These are phyloP conservation scores for Gilbertella persicaria DNA, from an alignment of 371 early-diverging fungal genomes.

Conservation along the genomic window DNA sequence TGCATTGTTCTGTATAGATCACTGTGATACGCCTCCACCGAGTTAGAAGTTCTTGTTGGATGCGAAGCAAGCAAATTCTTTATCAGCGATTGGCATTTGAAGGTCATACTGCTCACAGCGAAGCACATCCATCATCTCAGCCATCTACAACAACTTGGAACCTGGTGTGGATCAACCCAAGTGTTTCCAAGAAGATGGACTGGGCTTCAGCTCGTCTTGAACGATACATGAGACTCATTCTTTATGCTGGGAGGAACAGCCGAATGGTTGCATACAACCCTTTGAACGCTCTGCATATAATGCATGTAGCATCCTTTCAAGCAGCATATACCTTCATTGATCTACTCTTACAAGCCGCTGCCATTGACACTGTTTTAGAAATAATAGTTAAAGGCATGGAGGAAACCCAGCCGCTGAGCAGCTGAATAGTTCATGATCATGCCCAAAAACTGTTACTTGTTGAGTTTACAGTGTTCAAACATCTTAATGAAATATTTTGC, in stretches of 20 bases:
- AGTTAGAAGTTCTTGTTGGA: neutral
- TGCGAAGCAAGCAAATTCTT: neutral
- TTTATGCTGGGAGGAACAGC: neutral
- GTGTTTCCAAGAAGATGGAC: neutral
- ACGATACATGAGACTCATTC: neutral
- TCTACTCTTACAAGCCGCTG: neutral
- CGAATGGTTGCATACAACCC: neutral
- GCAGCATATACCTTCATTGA: neutral
- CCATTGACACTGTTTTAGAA: neutral
- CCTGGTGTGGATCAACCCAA: neutral
- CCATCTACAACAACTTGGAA: neutral
- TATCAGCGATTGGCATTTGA: neutral
- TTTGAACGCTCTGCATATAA: neutral
- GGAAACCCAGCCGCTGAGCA: neutral
- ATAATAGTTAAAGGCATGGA: neutral
- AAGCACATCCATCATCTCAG: neutral
- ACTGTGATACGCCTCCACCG: neutral
- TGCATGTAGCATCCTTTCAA: constrained; percentile 2
- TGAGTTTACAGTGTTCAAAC: neutral
- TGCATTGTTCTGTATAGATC: neutral
- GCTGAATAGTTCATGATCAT: neutral
- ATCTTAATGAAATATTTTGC: neutral
- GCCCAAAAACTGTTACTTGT: neutral
- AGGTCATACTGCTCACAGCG: neutral
- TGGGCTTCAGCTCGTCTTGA: neutral